Base-by-base conservation (phyloP, 2,329 filamentous ascomycete species). In the Didymella glomerata region DNA sequence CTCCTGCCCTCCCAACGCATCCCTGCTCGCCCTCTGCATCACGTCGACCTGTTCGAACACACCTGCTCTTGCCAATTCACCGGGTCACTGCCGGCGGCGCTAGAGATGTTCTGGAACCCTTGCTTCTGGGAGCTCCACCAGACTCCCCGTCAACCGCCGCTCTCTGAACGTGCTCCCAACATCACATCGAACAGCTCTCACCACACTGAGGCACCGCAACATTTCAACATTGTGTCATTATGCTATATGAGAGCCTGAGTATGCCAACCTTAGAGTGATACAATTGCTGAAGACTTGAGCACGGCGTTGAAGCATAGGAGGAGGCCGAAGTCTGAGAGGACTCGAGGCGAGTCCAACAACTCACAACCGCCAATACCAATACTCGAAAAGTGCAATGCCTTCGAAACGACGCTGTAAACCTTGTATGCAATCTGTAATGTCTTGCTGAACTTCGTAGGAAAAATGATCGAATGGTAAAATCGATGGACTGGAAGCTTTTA, bases 61-160 rank as follows among this genome's bases (percentile, higher is more conserved):
- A 32, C 11, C 11, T 28, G 5, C 32, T 42, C 20, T 32, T 38
- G 40, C 45, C 54, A 56, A 48, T 54, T 44, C 41, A 48, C 54
- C 50, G 16, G 45, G 30, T 34, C 45, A 30, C 38, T 48, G 27
- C 45, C 45, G 48, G n/a, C 40, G 22, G 46, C 49, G 61, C 60
- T 60, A 61, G 44, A 41, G 42, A 34, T 24, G 45, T 62, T 64
- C 60, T 51, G 51, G 61, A 66, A 56, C 58, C 48, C 38, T 51
- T 41, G 55, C 62, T 47, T 55, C 42, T 16, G 59, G 41, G 24
- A 48, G n/a, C 34, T 42, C 49, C 22, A 45, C 27, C 34, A 20
- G 25, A n/a, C 38, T 24, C 30, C 18, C 32, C 16, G 42, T 36
- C 11, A 18, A 46, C 9, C 47, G 44, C 42, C 18, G 54, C 32